These are phyloP conservation scores for Candida suzukii DNA, from an alignment of 805 yeast species.

Conservation along the genomic window DNA sequence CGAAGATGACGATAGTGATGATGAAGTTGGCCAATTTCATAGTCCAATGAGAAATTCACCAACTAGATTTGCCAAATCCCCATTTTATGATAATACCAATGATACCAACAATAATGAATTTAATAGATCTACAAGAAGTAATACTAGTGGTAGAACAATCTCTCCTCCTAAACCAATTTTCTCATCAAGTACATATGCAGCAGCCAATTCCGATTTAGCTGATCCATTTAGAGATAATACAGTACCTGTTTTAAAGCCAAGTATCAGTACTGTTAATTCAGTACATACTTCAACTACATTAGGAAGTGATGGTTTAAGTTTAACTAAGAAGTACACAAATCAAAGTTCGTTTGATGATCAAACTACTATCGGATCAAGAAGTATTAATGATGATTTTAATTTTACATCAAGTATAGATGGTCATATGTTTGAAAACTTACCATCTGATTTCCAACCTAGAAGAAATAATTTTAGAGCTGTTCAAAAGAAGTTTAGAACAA, in stretches of 20 bases:
- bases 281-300: neutral
- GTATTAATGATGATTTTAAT: slow-evolving; percentile 11
- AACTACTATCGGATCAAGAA: slow-evolving; percentile 8
- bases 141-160: slow-evolving; percentile 34
- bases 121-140: slow-evolving; percentile 27
- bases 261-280: neutral
- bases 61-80: slow-evolving; percentile 11
- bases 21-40: slow-evolving; percentile 26
- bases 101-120: slow-evolving; percentile 17
- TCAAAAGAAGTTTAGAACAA: slow-evolving; percentile 64
- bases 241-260: slow-evolving; percentile 17
- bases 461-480: slow-evolving; percentile 27
- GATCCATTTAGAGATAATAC: slow-evolving; percentile 15
- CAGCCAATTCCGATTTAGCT: slow-evolving; percentile 34
- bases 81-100: slow-evolving; percentile 8
- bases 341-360: slow-evolving; percentile 14
- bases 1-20: slow-evolving; percentile 37
- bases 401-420: slow-evolving; percentile 20
- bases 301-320: neutral
- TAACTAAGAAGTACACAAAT: slow-evolving; percentile 2
- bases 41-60: slow-evolving; percentile 20
- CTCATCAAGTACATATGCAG: slow-evolving; percentile 56
- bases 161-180: slow-evolving; percentile 64
- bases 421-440: slow-evolving; percentile 23
- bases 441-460: slow-evolving; percentile 28